Evolutionary conservation across 164 flowering plant species (phyloP), one percentile per base, ranked within the genome.

Genomic region (Liquidambar formosana): DNA sequence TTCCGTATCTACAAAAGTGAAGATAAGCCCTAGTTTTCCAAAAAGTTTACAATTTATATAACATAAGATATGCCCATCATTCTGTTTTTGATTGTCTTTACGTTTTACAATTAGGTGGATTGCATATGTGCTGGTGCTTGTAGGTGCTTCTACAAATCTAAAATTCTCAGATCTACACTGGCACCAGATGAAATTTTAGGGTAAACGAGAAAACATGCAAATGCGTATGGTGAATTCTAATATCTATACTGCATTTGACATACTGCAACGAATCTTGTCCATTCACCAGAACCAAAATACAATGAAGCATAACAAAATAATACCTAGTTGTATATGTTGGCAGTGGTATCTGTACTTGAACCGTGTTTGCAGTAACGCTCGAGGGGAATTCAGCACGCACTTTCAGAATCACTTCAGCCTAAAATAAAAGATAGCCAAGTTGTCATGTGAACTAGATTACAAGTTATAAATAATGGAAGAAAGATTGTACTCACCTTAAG

Each of bases 361-460:
- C 72, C 45, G 97, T 91, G 77, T 93, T 93, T 65, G 98, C 94
- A 33, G 94, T 86, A 51, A 89, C 77, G 72, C 68, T 89, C 22
- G 97, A 76, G 47, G 94, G 64, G 68, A 88, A 93, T 72, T 91
- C 97, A 38, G 97, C 96, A 61, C 85, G 84, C 65, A 93, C 73
- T 80, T 93, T 91, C 57, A 93, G 74, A 76, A 82, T 87, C 59
- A 93, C 96, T 81, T 93, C 98, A 75, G 97, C 98, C 54, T 51
- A 51, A 18, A 51, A 18, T 51, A 18, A n/a, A 51, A 51, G 19
- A 5, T 18, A 51, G 8, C 26, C 19, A 21, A 21, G 58, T 54
- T 54, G 8, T 21, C 19, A 23, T 19, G 8, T 23, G 26, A 54
- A 54, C 12, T 54, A 5, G 23, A 19, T 21, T 54, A 54, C 26